Conservation (phyloP, 2,329 filamentous ascomycete species). For the Trichoderma arundinaceum region DNA sequence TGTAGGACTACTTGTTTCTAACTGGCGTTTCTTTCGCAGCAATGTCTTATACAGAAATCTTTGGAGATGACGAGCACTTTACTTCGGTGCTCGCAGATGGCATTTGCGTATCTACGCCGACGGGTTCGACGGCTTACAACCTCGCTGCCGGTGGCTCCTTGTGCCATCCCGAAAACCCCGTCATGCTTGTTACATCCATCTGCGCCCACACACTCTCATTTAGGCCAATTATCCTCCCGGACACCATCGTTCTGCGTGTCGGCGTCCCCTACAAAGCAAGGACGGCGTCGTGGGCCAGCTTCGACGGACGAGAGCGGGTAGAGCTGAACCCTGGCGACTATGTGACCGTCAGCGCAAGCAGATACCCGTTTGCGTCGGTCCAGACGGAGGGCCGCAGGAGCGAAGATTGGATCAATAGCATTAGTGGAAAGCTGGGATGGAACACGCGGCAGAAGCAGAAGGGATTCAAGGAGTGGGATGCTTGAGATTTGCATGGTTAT, state of each 20-base stretch:
- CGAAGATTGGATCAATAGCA: slow-evolving; percentile 84
- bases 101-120: slow-evolving; percentile 91
- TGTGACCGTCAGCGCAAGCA: slow-evolving; percentile 79
- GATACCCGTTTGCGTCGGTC: slow-evolving; percentile 81
- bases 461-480: slow-evolving; percentile 57
- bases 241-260: slow-evolving; percentile 90
- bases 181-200: slow-evolving; percentile 92
- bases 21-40: slow-evolving; percentile 53
- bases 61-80: slow-evolving; percentile 94
- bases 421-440: slow-evolving; percentile 79
- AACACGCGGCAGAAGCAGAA: slow-evolving; percentile 82
- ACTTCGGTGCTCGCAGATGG: slow-evolving; percentile 93
- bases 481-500: slow-evolving; percentile 32
- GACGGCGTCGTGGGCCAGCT: slow-evolving; percentile 94
- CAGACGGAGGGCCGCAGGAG: slow-evolving; percentile 70
- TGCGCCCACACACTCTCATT: slow-evolving; percentile 95
- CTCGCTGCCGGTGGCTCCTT: slow-evolving; percentile 93
- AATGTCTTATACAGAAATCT: slow-evolving; percentile 90
- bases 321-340: slow-evolving; percentile 81
- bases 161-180: slow-evolving; percentile 94
- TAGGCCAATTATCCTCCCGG: slow-evolving; percentile 92
- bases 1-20: neutral
- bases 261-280: slow-evolving; percentile 95
- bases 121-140: slow-evolving; percentile 94
- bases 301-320: slow-evolving; percentile 89